Conservation (phyloP, 805 yeast species). For the Huiozyma naganishii region DNA sequence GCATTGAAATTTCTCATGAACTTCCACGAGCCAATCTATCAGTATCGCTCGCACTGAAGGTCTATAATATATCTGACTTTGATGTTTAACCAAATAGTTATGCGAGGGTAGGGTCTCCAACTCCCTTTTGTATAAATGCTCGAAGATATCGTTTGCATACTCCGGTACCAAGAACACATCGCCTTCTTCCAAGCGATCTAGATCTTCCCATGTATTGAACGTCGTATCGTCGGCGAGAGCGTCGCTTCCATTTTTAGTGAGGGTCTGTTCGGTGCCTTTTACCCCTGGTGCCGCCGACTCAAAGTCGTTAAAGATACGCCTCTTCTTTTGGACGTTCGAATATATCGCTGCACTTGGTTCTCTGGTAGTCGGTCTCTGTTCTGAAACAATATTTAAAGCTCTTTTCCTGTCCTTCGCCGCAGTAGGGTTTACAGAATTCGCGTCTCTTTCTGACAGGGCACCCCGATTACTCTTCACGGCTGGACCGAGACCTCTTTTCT, state of each 20-base stretch:
- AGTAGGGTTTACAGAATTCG: background rate
- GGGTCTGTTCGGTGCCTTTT: no score
- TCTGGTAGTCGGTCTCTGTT: background rate
- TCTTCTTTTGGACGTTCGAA: slow-evolving; percentile 4
- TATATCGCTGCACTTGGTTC: slow-evolving; percentile 3
- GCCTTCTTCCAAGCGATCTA: slow-evolving; percentile 57
- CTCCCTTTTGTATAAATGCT: slow-evolving; percentile 61
- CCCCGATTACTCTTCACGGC: background rate
- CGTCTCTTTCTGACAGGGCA: slow-evolving; percentile 4
- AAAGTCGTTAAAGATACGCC: slow-evolving; percentile 5
- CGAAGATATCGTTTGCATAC: slow-evolving; percentile 78
- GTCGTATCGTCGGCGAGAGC: background rate
- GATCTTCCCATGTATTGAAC: slow-evolving; percentile 32
- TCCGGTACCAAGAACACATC: slow-evolving; percentile 87
- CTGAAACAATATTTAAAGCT: background rate
- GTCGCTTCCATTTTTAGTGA: no score
- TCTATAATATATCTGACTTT: slow-evolving; percentile 47
- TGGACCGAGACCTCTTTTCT: no score
- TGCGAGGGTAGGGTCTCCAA: slow-evolving; percentile 56
- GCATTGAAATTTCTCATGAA: slow-evolving; percentile 72
- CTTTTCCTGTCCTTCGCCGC: background rate
- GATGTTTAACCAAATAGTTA: slow-evolving; percentile 44
- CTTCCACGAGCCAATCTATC: slow-evolving; percentile 91
- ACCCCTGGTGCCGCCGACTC: background rate
- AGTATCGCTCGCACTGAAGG: slow-evolving; percentile 79